Evolutionary conservation across 257 asterid genomes (phyloP).

Genomic region (Forsythia suspensa): DNA sequence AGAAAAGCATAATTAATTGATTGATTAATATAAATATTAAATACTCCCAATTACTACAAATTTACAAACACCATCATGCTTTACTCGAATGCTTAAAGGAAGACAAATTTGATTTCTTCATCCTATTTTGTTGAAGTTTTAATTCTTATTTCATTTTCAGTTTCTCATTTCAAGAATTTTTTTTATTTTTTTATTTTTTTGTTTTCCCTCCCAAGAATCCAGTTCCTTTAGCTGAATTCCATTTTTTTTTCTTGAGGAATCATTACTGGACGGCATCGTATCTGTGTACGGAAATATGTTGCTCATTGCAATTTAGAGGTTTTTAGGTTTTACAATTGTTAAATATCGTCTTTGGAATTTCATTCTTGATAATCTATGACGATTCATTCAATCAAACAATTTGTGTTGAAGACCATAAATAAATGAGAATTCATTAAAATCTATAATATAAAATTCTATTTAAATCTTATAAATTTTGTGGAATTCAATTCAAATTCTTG

Average conservation of each 20-base stretch:
- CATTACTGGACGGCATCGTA: neutral
- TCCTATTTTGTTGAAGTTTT: neutral
- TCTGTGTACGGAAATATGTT: neutral
- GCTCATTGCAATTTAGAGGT: neutral
- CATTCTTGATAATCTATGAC: no score
- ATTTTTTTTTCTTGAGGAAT: slow-evolving; percentile 6
- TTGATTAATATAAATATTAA: neutral
- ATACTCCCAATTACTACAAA: slow-evolving; percentile 17
- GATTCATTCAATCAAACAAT: no score
- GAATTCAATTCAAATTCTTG: no score
- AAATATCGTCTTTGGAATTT: no score
- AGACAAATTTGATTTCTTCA: neutral
- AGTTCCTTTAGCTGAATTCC: slow-evolving; percentile 29
- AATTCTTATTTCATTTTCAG: neutral
- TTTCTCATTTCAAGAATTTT: neutral
- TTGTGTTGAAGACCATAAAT: no score
- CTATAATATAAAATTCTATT: no score
- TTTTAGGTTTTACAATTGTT: neutral
- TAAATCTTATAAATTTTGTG: no score
- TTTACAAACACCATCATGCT: slow-evolving; percentile 26
- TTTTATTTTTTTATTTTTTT: neutral
- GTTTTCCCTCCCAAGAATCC: slow-evolving; percentile 14
- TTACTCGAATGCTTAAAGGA: neutral
- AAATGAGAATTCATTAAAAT: no score
- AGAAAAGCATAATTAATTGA: neutral